Base-by-base conservation (phyloP, 108 stramenopile genomes). In the Phaeodactylum tricornutum region DNA sequence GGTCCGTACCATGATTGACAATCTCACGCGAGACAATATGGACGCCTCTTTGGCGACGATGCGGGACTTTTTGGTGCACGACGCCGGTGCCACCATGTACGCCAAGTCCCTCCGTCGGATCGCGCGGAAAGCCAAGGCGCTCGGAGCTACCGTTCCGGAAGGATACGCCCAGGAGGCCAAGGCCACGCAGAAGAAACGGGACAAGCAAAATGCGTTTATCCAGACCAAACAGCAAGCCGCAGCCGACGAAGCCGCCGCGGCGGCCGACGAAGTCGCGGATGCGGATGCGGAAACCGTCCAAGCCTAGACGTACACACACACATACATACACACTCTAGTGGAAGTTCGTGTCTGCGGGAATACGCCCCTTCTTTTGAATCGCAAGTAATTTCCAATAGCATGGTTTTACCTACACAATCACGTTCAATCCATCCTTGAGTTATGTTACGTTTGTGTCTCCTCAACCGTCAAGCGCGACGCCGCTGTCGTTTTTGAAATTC, bases 401-500 rank as follows among this genome's bases (percentile, higher is more conserved):
- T n/a, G n/a, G n/a, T n/a, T n/a, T n/a, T n/a, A n/a, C n/a, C n/a
- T n/a, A n/a, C n/a, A n/a, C n/a, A n/a, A n/a, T n/a, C n/a, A n/a
- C n/a, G n/a, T n/a, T n/a, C n/a, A n/a, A n/a, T n/a, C n/a, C n/a
- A n/a, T n/a, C n/a, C n/a, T n/a, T n/a, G n/a, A n/a, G n/a, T n/a
- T n/a, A n/a, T n/a, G n/a, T n/a, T n/a, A n/a, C n/a, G n/a, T n/a
- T n/a, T n/a, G n/a, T n/a, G n/a, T n/a, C n/a, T n/a, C n/a, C n/a
- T n/a, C n/a, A n/a, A n/a, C n/a, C n/a, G n/a, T n/a, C n/a, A n/a
- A n/a, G n/a, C n/a, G n/a, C n/a, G n/a, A n/a, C n/a, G n/a, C n/a
- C n/a, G n/a, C n/a, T 67, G 61, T 45, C 79, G 77, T 12, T 49
- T 55, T 15, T 58, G 23, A 49, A 72, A 86, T 40, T 90, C 84